Conservation (phyloP, 495 filamentous ascomycete species). For the Viridothelium virens region DNA sequence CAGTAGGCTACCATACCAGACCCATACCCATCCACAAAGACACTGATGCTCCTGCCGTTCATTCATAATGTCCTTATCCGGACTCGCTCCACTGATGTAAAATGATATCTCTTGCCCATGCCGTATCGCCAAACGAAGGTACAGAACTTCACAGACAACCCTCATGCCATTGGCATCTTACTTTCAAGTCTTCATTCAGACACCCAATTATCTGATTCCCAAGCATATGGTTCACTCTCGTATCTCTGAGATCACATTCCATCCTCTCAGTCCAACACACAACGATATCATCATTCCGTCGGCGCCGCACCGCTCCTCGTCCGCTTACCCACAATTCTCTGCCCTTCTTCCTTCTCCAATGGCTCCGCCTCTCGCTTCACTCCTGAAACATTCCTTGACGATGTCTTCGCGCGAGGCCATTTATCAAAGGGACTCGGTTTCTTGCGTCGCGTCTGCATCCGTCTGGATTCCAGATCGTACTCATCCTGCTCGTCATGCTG, state of each 20-base stretch:
- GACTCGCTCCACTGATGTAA: background rate
- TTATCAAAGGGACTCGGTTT: slow-evolving; percentile 23
- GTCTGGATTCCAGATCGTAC: background rate
- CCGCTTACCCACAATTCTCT: slow-evolving; percentile 17
- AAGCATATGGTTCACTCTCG: background rate
- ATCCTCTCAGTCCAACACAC: background rate
- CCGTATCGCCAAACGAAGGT: background rate
- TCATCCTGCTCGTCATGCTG: background rate
- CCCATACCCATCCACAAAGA: background rate
- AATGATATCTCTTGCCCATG: background rate
- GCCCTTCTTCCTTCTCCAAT: slow-evolving; percentile 6
- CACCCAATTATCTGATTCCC: background rate
- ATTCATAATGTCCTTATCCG: background rate
- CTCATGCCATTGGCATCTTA: background rate
- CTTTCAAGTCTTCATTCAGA: background rate
- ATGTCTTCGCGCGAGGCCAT: slow-evolving; percentile 25
- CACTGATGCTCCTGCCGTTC: background rate
- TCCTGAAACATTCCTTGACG: slow-evolving; percentile 15
- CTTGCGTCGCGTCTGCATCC: slow-evolving; percentile 8
- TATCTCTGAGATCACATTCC: background rate
- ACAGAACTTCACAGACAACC: background rate
- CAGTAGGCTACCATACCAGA: background rate
- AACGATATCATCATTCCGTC: background rate
- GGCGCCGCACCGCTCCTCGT: slow-evolving; percentile 15
- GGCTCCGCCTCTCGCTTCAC: slow-evolving; percentile 16